Evolutionary conservation across 2,329 filamentous ascomycete species (phyloP), one percentile per base, ranked within the genome.

Genomic region (Colletotrichum plurivorum): DNA sequence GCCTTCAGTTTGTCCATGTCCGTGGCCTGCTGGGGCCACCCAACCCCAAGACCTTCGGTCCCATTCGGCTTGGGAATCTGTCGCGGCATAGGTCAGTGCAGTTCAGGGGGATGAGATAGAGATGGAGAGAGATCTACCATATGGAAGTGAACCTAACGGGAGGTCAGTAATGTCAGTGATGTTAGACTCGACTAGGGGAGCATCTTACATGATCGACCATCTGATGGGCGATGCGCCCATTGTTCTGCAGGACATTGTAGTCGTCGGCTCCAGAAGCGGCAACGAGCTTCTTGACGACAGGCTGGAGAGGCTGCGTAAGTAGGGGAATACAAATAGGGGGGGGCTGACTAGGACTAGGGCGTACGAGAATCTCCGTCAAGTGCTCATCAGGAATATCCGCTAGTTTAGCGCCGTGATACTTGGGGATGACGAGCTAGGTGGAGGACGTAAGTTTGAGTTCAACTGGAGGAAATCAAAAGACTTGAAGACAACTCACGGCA

Each of bases 241-340:
- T 99, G 84, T 99, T 99, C 84, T 99, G 96, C 69, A 99, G 84
- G 56, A 99, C 88, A 78, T 99, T 99, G 86, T 94, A 99, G 80
- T 98, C 88, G 59, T 85, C 84, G 4, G 92, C 91, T 45, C 93
- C 93, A 4, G 89, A 90, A 31, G 94, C 95, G 20, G 85, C 81
- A 56, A 92, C 94, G 55, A 99, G 89, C 81, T 93, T 95, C 88
- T 97, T 98, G 55, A 94, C 92, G 16, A 97, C 90, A 51, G 93
- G 92, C 86, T 92, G 66, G 53, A 18, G 20, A 22, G 15, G 41
- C n/a, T 9, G 8, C 15, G 16, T 61, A 7, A 61, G 58, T 53
- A 22, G 13, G 31, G 6, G n/a, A 43, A 5, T 22, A 46, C 18
- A 16, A 49, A 18, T 51, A 9, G 9, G 31, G 10, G 31, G 31